Evolutionary conservation across 805 yeast species (phyloP).

Genomic region (Danielia oregonensis): DNA sequence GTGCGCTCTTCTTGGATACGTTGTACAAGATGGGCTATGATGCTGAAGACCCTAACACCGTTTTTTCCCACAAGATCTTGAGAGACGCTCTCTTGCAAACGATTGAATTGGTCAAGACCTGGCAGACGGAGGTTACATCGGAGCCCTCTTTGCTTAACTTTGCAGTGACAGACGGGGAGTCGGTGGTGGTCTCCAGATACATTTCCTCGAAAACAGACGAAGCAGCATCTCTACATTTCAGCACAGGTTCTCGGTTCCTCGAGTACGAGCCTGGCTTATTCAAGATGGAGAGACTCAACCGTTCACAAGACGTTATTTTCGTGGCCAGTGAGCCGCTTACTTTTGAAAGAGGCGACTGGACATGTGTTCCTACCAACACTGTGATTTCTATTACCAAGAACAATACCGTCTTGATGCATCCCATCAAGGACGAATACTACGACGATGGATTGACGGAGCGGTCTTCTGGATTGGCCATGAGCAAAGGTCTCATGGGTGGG

Average conservation of each 20-base stretch:
- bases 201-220: conserved; percentile 87
- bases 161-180: conserved; percentile 91
- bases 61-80: conserved; percentile 51
- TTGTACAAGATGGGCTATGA: conserved; percentile 72
- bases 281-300: conserved; percentile 88
- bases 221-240: conserved; percentile 93
- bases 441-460: conserved; percentile 66
- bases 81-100: conserved; percentile 70
- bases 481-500: conserved; percentile 91
- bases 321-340: conserved; percentile 96
- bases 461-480: conserved; percentile 77
- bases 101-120: conserved; percentile 68
- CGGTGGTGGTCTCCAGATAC: conserved; percentile 83
- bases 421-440: conserved; percentile 85
- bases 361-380: conserved; percentile 92
- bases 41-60: conserved; percentile 39
- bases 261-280: conserved; percentile 91
- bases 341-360: conserved; percentile 96
- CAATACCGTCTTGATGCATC: conserved; percentile 87
- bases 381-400: conserved; percentile 67
- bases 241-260: conserved; percentile 87
- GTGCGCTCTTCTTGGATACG: conserved; percentile 81
- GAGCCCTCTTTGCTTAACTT: conserved; percentile 84
- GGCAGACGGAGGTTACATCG: conserved; percentile 63
- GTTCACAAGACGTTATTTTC: conserved; percentile 93